A percentile compares a stretch with the other conserved stretches of the same genome.
phyloP scores from a whole-genome alignment of 129 eudicot species.

The Flaveria sonorensis region DNA sequence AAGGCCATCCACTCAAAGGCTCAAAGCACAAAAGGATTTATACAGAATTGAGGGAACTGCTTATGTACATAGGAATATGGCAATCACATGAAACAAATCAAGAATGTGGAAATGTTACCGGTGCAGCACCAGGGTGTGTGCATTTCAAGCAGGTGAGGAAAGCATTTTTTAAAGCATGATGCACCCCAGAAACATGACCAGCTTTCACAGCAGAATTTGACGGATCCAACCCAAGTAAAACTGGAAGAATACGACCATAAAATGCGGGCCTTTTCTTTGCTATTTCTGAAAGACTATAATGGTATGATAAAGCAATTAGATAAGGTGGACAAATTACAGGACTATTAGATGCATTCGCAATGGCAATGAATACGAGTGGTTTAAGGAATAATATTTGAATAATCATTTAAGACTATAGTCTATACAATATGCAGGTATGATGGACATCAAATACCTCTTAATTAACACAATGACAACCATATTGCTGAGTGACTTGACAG shows the following conservation, averaged over 20 bases:
- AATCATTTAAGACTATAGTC: neutral
- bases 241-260: conserved; percentile 97
- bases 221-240: conserved; percentile 87
- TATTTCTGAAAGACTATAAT: conserved; percentile 71
- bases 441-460: conserved; percentile 54
- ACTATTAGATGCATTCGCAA: conserved; percentile 17
- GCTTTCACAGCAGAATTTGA: conserved; percentile 57
- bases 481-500: conserved; percentile 74
- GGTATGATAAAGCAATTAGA: conserved; percentile 16
- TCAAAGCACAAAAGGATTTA: neutral
- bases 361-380: neutral
- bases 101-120: conserved; percentile 54
- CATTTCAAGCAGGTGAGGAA: conserved; percentile 82
- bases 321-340: neutral
- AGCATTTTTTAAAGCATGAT: conserved; percentile 79
- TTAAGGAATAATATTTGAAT: conserved; percentile 3
- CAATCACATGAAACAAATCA: conserved; percentile 8
- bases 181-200: conserved; percentile 75
- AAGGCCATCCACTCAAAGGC: neutral
- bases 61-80: conserved; percentile 19
- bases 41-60: neutral
- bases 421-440: conserved; percentile 13
- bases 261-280: conserved; percentile 92
- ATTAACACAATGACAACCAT: conserved; percentile 77
- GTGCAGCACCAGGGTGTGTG: conserved; percentile 91